Conservation (phyloP, 2,329 filamentous ascomycete species). For the Arthrocladium fulminans region DNA sequence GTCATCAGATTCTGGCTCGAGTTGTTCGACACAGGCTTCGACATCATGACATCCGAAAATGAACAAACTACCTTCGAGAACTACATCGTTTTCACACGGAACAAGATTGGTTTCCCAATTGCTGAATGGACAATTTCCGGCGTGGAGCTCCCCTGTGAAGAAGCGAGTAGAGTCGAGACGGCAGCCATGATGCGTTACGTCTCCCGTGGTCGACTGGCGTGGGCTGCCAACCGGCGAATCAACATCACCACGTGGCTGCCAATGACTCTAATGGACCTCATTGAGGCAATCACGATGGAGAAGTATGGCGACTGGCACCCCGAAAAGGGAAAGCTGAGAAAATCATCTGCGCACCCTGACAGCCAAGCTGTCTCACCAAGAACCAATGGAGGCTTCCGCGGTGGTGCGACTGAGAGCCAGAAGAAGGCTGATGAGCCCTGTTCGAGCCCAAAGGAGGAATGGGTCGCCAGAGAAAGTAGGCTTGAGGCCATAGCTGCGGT, state of each 20-base stretch:
- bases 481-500: background rate
- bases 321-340: background rate
- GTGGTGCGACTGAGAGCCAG: background rate
- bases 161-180: conserved; percentile 1
- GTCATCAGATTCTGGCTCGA: conserved; percentile 20
- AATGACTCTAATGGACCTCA: conserved; percentile 1
- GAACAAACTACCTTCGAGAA: background rate
- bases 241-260: background rate
- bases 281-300: background rate
- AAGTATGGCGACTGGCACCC: background rate
- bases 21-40: conserved; percentile 14
- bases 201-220: background rate
- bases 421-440: background rate
- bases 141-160: conserved; percentile 2
- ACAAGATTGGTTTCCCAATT: conserved; percentile 5
- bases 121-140: conserved; percentile 1
- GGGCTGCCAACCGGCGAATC: background rate
- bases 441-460: background rate
- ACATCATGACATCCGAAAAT: conserved; percentile 1
- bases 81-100: conserved; percentile 5
- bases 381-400: background rate
- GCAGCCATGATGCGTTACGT: conserved; percentile 6
- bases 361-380: background rate
- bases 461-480: background rate
- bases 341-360: background rate